Base-by-base conservation (phyloP, 148 eudicot species). In the Amaranthus palmeri region DNA sequence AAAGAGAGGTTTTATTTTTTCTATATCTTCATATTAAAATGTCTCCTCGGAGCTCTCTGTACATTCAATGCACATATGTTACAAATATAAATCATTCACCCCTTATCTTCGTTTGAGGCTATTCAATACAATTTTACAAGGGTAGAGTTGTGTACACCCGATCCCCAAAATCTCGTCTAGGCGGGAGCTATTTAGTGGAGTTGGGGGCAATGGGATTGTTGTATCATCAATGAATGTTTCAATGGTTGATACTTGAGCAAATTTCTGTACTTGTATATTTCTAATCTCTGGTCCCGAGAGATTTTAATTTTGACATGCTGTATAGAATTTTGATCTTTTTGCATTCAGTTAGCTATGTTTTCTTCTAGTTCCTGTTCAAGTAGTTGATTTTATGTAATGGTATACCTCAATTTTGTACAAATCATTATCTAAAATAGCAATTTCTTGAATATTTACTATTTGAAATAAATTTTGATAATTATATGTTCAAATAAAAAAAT, bases 61-160 rank as follows among this genome's bases (percentile, higher is more conserved):
- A 76, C 70, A 76, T 70, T 65, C 14, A 45, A 54, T 61, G 41
- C 17, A 52, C 60, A 78, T 51, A 68, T 48, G 40, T 40, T 54
- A 63, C 68, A 58, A 54, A 45, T 65, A 45, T 55, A 40, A 10
- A 54, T 49, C 47, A 62, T 40, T 70, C 54, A 62, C 4, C 69
- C 46, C 54, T 64, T 11, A 42, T 61, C 65, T 14, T 48, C 41
- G 65, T 41, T 68, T 65, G 72, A 18, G 50, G 68, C 44, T 13
- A 72, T 58, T 77, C 58, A 65, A 50, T 17, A 18, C 9, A 13
- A 8, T 57, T 18, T 42, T 58, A 43, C 46, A 4, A 58, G 45
- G 61, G 12, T 11, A 7, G 11, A 11, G 13, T 54, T 54, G 58
- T 14, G 36, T 25, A 25, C 36, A 25, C 36, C 36, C 36, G 36